phyloP scores from a whole-genome alignment of 306 rosid genomes.

The Citrullus amarus region DNA sequence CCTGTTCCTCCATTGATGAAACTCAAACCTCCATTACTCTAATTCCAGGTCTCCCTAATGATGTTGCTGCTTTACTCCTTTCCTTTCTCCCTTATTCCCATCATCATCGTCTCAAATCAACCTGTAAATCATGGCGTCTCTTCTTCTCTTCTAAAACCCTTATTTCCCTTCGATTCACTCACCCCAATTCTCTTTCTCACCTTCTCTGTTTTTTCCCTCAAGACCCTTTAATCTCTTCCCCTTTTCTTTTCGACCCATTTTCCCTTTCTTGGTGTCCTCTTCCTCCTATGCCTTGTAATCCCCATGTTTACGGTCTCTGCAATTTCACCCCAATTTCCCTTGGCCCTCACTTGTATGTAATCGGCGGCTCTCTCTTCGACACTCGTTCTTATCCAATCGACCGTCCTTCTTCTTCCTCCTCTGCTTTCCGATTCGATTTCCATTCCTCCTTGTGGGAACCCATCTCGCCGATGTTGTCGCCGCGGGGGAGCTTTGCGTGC shows the following conservation, averaged over 20 bases:
- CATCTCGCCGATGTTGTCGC: slow-evolving; percentile 50
- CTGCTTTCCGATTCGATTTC: slow-evolving; percentile 46
- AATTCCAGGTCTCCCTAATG: slow-evolving; percentile 74
- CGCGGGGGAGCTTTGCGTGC: slow-evolving; percentile 87
- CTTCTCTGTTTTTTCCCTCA: slow-evolving; percentile 73
- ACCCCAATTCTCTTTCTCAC: slow-evolving; percentile 19
- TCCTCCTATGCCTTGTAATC: slow-evolving; percentile 69
- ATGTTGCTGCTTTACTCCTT: slow-evolving; percentile 41
- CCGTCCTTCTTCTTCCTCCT: slow-evolving; percentile 51
- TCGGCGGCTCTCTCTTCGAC: slow-evolving; percentile 85
- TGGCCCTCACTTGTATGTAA: slow-evolving; percentile 43
- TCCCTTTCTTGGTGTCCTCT: slow-evolving; percentile 64
- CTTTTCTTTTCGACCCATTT: slow-evolving; percentile 61
- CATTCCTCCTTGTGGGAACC: slow-evolving; percentile 34
- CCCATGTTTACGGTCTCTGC: slow-evolving; percentile 66
- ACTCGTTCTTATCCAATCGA: slow-evolving; percentile 78
- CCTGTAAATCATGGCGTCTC: slow-evolving; percentile 56
- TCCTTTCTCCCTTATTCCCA: slow-evolving; percentile 48
- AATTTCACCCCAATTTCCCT: slow-evolving; percentile 58
- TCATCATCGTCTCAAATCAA: slow-evolving; percentile 48
- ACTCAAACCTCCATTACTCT: slow-evolving; percentile 7
- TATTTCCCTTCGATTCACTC: slow-evolving; percentile 28
- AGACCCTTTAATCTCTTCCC: slow-evolving; percentile 48
- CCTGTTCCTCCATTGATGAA: slow-evolving; percentile 1
- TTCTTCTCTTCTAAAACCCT: slow-evolving; percentile 46